Conservation (phyloP, 768 basidiomycete species). For the Pisolithus tinctorius region DNA sequence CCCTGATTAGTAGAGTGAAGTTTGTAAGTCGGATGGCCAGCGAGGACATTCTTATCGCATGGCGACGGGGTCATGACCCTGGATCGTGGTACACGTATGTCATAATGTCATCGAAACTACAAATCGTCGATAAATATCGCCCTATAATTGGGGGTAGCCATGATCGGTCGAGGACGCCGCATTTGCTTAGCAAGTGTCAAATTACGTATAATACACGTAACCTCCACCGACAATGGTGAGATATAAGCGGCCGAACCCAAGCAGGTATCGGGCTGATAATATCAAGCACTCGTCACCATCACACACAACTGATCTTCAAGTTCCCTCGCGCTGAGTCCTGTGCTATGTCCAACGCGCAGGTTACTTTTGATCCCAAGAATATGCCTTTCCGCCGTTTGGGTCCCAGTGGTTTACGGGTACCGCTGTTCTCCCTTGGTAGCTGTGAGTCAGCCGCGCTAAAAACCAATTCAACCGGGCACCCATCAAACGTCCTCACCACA, state of each 20-base stretch:
- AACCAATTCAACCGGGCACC: neutral
- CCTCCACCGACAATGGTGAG: neutral
- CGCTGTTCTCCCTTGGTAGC: constrained; percentile 46
- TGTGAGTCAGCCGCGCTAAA: constrained; percentile 23
- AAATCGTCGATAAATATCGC: too few species aligned
- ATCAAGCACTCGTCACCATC: too few species aligned
- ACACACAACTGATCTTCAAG: too few species aligned
- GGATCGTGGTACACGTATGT: too few species aligned
- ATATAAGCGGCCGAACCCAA: too few species aligned
- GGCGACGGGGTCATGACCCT: too few species aligned
- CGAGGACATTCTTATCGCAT: too few species aligned
- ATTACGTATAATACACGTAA: neutral
- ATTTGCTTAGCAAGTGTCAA: neutral
- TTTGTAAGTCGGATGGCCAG: too few species aligned
- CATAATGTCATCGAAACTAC: too few species aligned
- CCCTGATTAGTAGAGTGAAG: too few species aligned
- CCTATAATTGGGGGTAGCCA: too few species aligned
- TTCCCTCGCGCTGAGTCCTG: neutral
- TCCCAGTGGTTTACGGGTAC: constrained; percentile 41
- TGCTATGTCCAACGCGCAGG: constrained; percentile 19
- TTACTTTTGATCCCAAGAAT: constrained; percentile 33
- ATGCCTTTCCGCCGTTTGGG: constrained; percentile 40
- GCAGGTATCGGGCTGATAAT: too few species aligned
- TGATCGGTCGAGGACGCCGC: neutral
- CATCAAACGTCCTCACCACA: constrained; percentile 4